Evolutionary conservation across 371 early-diverging fungal species (phyloP).

Genomic region (Circinella umbellata): DNA sequence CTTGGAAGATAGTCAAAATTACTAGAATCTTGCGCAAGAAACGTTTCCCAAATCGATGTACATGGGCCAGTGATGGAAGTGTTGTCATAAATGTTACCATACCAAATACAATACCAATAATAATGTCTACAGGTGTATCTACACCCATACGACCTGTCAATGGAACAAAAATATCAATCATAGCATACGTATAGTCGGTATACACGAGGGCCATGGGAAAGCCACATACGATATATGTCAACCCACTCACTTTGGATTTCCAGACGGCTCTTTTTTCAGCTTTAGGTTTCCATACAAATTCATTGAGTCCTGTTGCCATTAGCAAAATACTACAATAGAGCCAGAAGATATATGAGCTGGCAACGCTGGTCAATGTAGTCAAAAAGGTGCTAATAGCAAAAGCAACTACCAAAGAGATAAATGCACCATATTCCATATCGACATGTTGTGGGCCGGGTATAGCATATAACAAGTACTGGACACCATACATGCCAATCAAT

Average conservation of each 20-base stretch:
- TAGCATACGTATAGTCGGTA: conserved; percentile 51
- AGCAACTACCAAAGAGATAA: conserved; percentile 37
- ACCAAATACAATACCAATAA: conserved; percentile 67
- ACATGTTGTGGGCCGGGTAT: conserved; percentile 45
- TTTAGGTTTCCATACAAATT: conserved; percentile 32
- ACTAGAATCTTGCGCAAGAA: conserved; percentile 44
- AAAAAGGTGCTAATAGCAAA: conserved; percentile 42
- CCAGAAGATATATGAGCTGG: conserved; percentile 56
- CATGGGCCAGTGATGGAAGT: conserved; percentile 60
- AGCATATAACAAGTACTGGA: conserved; percentile 44
- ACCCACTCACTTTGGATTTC: conserved; percentile 31
- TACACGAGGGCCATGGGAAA: conserved; percentile 50
- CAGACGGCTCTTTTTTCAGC: conserved; percentile 20
- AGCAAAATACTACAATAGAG: conserved; percentile 38
- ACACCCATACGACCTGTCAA: conserved; percentile 77
- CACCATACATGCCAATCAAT: conserved; percentile 51
- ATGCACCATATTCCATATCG: conserved; percentile 49
- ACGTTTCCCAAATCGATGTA: conserved; percentile 58
- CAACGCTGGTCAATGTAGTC: conserved; percentile 52
- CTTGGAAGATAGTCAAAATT: conserved; percentile 37
- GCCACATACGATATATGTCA: conserved; percentile 49
- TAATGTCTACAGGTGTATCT: conserved; percentile 70
- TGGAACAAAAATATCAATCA: conserved; percentile 75
- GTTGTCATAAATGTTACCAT: conserved; percentile 53
- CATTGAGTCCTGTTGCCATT: conserved; percentile 33